phyloP scores from a whole-genome alignment of 1,284 basidiomycete species.

The Abortiporus biennis region DNA sequence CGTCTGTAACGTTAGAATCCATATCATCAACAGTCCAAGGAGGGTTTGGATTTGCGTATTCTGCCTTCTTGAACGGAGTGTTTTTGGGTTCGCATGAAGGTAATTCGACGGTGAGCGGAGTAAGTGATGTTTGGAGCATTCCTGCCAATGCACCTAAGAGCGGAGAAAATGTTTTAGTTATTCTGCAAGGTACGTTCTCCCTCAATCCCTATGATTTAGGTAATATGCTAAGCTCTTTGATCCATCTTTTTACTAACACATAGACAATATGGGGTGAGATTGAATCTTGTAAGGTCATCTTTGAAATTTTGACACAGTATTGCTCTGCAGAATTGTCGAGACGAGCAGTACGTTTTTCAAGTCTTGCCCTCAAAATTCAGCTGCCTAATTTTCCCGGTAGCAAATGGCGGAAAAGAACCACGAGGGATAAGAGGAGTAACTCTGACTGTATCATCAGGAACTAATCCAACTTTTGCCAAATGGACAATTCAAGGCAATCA shows the following conservation, averaged over 20 bases:
- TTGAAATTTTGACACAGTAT: neutral
- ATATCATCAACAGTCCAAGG: conserved; percentile 41
- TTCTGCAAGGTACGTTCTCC: conserved; percentile 37
- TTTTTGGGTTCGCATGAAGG: conserved; percentile 46
- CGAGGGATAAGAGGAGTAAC: conserved; percentile 46
- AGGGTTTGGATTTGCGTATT: conserved; percentile 44
- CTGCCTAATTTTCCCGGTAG: conserved; percentile 17
- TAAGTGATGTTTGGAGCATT: conserved; percentile 35
- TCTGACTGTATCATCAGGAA: conserved; percentile 38
- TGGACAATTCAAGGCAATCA: conserved; percentile 53
- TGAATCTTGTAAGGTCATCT: conserved; percentile 1
- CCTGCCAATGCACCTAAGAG: conserved; percentile 27
- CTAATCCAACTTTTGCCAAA: conserved; percentile 30
- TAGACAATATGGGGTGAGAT: conserved; percentile 42
- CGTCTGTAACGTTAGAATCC: conserved; percentile 34
- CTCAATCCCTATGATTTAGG: neutral
- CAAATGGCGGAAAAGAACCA: conserved; percentile 44
- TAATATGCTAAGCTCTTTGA: neutral
- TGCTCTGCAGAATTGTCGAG: conserved; percentile 32
- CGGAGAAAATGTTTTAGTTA: conserved; percentile 42
- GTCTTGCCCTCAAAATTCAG: neutral
- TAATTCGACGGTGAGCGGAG: conserved; percentile 33
- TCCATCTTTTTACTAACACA: neutral
- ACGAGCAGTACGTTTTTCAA: conserved; percentile 33
- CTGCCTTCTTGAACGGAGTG: conserved; percentile 43